Evolutionary conservation across 352 stramenopile species (phyloP), one percentile per base, ranked within the genome.

Genomic region (Pythium utonaiense): DNA sequence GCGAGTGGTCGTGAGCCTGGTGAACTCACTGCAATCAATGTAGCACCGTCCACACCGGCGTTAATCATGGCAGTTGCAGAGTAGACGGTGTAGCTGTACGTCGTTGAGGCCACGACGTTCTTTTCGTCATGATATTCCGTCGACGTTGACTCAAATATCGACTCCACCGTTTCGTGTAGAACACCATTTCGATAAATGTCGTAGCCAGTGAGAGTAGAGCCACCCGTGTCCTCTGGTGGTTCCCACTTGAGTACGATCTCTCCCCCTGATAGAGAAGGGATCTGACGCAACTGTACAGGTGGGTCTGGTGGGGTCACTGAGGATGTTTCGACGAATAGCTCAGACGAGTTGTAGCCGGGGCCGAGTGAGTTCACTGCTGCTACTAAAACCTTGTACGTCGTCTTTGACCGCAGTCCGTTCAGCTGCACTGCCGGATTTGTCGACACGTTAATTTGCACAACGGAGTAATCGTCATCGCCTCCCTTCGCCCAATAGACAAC

Each of bases 11-110:
- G 30, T 1, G 72, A 75, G 6, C 63, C 61, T 10, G 36, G 6
- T 0, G 25, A 27, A 33, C 71, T 86, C 22, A 33, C 34, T 28
- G 58, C 60, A 3, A 58, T 25, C 13, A 83, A 55, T 6, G 21
- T 47, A 6, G 66, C 41, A 6, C 27, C 49, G 1, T 22, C 9
- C 2, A n/a, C 14, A n/a, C 47, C 38, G 0, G 28, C 19, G 27
- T 7, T 30, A 27, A 51, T 7, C 41, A 73, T 49, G 13, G 70
- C 63, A 55, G 71, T 84, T 1, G 54, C 64, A 2, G 74, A 62
- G 16, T 71, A 62, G 1, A 88, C 60, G 4, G 61, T 56, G 65
- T 88, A 88, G 10, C 27, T 69, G 42, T 88, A 88, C 3, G 45
- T 28, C 3, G 51, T 64, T 14, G 66, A 57, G 12, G 78, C 73